Evolutionary conservation across 2,329 filamentous ascomycete genomes (phyloP), one percentile per base, ranked within the genome.

Genomic region (Monosporascus sp.): DNA sequence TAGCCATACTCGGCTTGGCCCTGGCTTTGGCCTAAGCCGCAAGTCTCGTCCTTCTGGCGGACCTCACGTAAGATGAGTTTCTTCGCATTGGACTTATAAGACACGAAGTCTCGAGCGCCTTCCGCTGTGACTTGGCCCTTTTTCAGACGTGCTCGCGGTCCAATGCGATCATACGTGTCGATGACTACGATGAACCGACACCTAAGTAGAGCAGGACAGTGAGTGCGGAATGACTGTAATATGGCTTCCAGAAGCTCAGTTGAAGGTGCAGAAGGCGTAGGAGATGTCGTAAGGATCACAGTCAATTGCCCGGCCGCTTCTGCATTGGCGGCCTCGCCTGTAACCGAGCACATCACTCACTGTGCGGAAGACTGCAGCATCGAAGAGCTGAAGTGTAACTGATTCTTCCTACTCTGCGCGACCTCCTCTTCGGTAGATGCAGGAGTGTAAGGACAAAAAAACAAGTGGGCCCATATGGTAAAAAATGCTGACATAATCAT

Each of bases 271-370:
- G 79, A 82, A 0, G 80, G 80, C 0, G 79, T 82, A 0, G 79
- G 74, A 2, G 80, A 82, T 0, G 79, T 82, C 1, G 80, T 82
- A 57, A 83, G 73, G 48, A 82, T 73, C 49, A 78, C 63, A 0
- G 75, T 78, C 37, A 78, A 44, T 24, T 62, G 41, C 34, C 54
- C 51, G 27, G 53, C n/a, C 11, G 43, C 43, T 27, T 26, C 43
- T 31, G 24, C 7, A 27, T 34, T 14, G 31, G 31, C 31, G 9
- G 43, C 24, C 7, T 26, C 8, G 43, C 14, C 43, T 31, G 24
- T 22, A 7, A 27, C 24, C 22, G 24, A 16, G 11, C 17, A 22
- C 22, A 46, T 46, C 31, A 34, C 31, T 34, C 31, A 34, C 31
- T 34, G 31, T 34, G 31, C 11, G 9, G 31, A 34, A 34, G 31